Evolutionary conservation across 805 yeast genomes (phyloP).

Genomic region (Suhomyces pyralidae): DNA sequence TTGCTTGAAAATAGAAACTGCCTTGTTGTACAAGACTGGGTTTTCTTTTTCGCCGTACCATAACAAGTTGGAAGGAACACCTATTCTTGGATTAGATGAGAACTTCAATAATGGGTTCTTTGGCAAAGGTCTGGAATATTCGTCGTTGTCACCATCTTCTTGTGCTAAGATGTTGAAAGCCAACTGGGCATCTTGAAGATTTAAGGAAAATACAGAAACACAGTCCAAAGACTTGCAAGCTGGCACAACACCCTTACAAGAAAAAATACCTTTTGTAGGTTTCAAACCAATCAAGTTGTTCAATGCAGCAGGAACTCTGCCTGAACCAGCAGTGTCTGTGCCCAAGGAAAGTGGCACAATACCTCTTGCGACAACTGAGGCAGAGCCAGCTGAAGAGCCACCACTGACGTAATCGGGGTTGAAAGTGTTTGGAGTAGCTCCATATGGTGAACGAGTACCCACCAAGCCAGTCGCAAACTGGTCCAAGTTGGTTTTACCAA

Average conservation of each 20-base stretch:
- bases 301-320: conserved; percentile 94
- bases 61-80: conserved; percentile 66
- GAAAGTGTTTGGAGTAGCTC: conserved; percentile 80
- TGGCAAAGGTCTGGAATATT: conserved; percentile 78
- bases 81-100: conserved; percentile 60
- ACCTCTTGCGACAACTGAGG: conserved; percentile 86
- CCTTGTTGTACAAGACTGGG: conserved; percentile 60
- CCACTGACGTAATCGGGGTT: conserved; percentile 79
- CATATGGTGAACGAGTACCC: conserved; percentile 94
- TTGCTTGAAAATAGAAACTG: conserved; percentile 46
- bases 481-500: conserved; percentile 94
- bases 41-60: conserved; percentile 86
- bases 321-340: conserved; percentile 98
- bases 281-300: conserved; percentile 90
- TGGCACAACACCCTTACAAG: conserved; percentile 91
- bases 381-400: conserved; percentile 96
- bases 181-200: conserved; percentile 78
- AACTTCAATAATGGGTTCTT: conserved; percentile 58
- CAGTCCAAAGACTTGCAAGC: conserved; percentile 95
- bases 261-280: conserved; percentile 86
- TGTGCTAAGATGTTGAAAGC: conserved; percentile 69
- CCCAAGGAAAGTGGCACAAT: conserved; percentile 86
- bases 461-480: conserved; percentile 98
- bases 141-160: conserved; percentile 66
- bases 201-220: conserved; percentile 79